Evolutionary conservation across 2,329 filamentous ascomycete genomes (phyloP), one percentile per base, ranked within the genome.

Genomic region (Immersiporthe knoxdaviesiana): DNA sequence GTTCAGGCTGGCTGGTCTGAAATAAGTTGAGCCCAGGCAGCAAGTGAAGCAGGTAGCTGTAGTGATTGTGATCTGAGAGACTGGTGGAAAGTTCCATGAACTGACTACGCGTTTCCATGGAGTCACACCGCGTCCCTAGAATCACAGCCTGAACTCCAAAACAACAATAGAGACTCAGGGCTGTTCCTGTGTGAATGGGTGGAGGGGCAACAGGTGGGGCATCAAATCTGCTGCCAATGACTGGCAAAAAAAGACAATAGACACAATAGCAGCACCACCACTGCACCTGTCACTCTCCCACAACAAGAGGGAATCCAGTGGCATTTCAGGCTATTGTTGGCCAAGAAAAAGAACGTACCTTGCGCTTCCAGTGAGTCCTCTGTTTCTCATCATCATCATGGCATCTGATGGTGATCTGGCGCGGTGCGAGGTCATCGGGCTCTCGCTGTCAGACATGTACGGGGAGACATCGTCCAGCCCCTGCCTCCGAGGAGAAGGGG

Each of bases 401-500:
- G 68, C 66, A 59, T 69, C 68, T 30, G 71, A 69, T 21, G 70
- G 71, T 14, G 70, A 70, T 24, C 50, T 65, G 16, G 60, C 63
- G 47, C 66, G 68, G 41, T 69, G 65, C 18, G 35, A 64, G 10
- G 65, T 44, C 65, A 73, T 68, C 1, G 66, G 65, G 16, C 69
- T 71, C 30, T 72, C 72, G 14, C 61, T 66, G 30, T 59, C 64
- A 12, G 65, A 72, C 32, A 58, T 44, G 16, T 72, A 66, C 12
- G 62, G 66, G 1, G 69, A 61, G 5, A 68, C 35, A 18, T 65
- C 58, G 24, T 74, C 69, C 27, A 65, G 65, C 2, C 35, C 65
- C 56, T 62, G 72, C 32, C 74, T 74, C 35, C 72, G 74, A 24
- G 74, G 73, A 7, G 76, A 76, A 6, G 73, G 71, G 3, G 73